These are phyloP conservation scores for Petunia hybrid DNA, from an alignment of 305 asterid species.

Conservation along the genomic window DNA sequence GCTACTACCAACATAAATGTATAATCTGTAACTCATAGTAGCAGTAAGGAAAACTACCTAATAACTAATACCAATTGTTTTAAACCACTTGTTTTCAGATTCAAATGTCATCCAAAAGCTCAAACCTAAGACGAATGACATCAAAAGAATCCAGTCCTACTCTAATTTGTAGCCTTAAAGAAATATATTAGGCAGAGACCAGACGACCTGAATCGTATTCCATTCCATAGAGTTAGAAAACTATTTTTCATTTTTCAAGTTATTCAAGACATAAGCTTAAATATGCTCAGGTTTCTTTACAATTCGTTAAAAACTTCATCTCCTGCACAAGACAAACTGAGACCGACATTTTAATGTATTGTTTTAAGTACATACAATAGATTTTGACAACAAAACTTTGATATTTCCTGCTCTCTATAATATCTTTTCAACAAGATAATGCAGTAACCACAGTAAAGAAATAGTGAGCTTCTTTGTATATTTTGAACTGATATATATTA, in stretches of 20 bases:
- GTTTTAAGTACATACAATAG: neutral
- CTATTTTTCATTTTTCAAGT: neutral
- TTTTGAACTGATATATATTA: neutral
- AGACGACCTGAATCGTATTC: too few relatives aligned
- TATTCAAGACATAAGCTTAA: neutral
- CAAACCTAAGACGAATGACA: neutral
- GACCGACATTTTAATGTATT: neutral
- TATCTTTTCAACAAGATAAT: neutral
- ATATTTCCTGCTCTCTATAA: neutral
- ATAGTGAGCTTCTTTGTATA: neutral
- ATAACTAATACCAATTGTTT: neutral
- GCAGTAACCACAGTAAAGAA: neutral
- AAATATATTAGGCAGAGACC: neutral
- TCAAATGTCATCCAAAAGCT: neutral
- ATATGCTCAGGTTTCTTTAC: neutral
- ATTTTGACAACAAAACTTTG: neutral
- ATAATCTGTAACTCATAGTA: neutral
- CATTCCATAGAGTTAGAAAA: neutral
- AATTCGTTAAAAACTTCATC: neutral
- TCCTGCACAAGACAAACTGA: neutral
- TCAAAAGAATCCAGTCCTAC: neutral
- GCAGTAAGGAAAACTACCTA: neutral
- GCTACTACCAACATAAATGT: too few relatives aligned
- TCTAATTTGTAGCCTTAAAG: neutral
- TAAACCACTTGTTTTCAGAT: neutral